A percentile compares a stretch with the other conserved stretches of the same genome.
phyloP scores from a whole-genome alignment of 352 stramenopile species.

The Lagenidium giganteum region DNA sequence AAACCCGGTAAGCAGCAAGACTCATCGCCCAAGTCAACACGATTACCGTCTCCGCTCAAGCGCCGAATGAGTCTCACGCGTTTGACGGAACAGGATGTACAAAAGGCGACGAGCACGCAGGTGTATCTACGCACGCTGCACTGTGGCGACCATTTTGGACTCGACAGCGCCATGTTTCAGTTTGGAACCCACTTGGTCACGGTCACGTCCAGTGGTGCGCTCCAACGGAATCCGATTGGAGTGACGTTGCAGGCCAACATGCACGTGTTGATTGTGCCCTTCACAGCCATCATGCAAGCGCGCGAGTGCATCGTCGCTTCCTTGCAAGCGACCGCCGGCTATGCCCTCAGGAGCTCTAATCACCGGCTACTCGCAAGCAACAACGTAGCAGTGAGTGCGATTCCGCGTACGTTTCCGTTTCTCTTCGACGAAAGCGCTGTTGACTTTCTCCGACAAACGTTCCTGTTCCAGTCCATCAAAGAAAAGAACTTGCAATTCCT shows the following conservation, averaged over 20 bases:
- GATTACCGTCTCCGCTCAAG: neutral
- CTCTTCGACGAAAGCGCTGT: conserved; percentile 15
- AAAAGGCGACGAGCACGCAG: neutral
- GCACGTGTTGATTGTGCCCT: conserved; percentile 32
- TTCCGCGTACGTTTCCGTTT: neutral
- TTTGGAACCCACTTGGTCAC: conserved; percentile 30
- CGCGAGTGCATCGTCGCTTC: conserved; percentile 1
- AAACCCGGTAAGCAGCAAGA: neutral
- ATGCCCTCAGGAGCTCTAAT: no score
- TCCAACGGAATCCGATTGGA: conserved; percentile 43
- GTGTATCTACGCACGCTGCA: conserved; percentile 26
- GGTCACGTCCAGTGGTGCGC: conserved; percentile 26
- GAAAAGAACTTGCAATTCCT: conserved; percentile 31
- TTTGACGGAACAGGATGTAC: neutral
- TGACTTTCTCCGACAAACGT: conserved; percentile 32
- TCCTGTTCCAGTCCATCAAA: conserved; percentile 36
- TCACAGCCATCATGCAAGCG: conserved; percentile 24
- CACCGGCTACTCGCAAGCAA: no score
- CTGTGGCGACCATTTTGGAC: conserved; percentile 35
- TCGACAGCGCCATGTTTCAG: conserved; percentile 37
- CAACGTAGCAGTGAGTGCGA: no score
- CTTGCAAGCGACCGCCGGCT: no score
- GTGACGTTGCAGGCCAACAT: conserved; percentile 28
- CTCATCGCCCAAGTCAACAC: neutral
- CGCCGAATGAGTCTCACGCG: conserved; percentile 12